Evolutionary conservation across 768 basidiomycete species (phyloP).

Genomic region (Candolleomyces eurysporus): DNA sequence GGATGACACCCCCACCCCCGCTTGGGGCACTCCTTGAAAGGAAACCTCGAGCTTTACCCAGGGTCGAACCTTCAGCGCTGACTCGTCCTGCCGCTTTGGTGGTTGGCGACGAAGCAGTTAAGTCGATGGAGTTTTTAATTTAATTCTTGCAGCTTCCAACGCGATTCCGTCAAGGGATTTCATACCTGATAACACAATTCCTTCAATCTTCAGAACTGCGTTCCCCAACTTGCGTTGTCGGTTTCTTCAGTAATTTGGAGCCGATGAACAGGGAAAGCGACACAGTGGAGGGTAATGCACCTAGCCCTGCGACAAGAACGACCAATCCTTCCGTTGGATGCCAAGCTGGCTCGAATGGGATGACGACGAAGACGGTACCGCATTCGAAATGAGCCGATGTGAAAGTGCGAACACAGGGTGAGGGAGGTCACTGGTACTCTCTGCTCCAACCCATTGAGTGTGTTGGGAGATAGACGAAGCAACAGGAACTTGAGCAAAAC

Average conservation of each 20-base stretch:
- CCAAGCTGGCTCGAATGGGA: slow-evolving; percentile 21
- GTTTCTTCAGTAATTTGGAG: not conserved
- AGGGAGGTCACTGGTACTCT: slow-evolving; percentile 14
- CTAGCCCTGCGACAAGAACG: slow-evolving; percentile 7
- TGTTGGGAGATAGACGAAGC: not conserved
- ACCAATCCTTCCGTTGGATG: not conserved
- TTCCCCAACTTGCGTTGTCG: slow-evolving; percentile 47
- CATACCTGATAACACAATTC: slow-evolving; percentile 61
- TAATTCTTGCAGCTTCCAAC: slow-evolving; percentile 45
- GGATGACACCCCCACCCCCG: slow-evolving; percentile 23
- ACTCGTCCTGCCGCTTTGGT: no score
- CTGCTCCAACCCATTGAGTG: no score
- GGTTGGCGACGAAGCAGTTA: not conserved
- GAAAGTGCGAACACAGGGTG: slow-evolving; percentile 62
- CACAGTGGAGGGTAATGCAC: slow-evolving; percentile 15
- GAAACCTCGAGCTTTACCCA: slow-evolving; percentile 35
- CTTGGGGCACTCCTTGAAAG: slow-evolving; percentile 65
- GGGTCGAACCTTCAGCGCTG: slow-evolving; percentile 8
- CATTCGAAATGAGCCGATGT: slow-evolving; percentile 61
- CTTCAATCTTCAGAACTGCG: slow-evolving; percentile 58
- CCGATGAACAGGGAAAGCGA: no score
- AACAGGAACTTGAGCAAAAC: not conserved
- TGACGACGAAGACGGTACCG: slow-evolving; percentile 20
- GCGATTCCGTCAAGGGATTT: slow-evolving; percentile 63
- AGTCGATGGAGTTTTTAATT: slow-evolving; percentile 14